Conservation (phyloP, 225 moss, liverwort and hornwort species). For the Bryum argenteum region DNA sequence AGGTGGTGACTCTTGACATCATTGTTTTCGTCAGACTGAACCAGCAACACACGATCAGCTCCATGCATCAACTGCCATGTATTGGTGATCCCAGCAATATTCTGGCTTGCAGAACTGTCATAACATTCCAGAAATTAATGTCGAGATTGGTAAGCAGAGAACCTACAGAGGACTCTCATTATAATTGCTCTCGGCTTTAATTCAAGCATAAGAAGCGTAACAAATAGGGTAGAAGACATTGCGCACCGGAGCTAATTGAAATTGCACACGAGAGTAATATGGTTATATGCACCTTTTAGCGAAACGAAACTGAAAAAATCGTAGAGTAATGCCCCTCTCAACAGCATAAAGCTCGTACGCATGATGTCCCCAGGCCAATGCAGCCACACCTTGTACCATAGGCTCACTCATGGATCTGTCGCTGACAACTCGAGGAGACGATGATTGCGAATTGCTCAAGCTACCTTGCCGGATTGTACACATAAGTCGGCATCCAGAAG, state of each 20-base stretch:
- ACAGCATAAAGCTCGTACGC: constrained; percentile 96
- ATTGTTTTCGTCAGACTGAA: constrained; percentile 94
- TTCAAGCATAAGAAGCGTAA: constrained; percentile 25
- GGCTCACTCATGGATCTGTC: constrained; percentile 94
- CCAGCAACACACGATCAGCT: constrained; percentile 92
- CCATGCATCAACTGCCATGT: constrained; percentile 97
- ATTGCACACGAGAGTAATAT: not conserved
- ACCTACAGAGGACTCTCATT: constrained; percentile 12
- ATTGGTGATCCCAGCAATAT: constrained; percentile 79
- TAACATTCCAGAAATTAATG: constrained; percentile 17
- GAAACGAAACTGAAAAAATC: constrained; percentile 91
- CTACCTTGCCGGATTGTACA: constrained; percentile 99
- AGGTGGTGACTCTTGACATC: constrained; percentile 91
- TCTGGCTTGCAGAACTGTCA: constrained; percentile 76
- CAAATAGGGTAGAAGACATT: constrained; percentile 8
- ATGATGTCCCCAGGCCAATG: constrained; percentile 88
- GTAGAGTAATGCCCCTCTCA: constrained; percentile 79
- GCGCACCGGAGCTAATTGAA: constrained; percentile 10
- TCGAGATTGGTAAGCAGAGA: not conserved
- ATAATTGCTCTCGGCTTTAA: constrained; percentile 7
- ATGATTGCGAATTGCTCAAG: constrained; percentile 89
- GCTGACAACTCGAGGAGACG: constrained; percentile 73
- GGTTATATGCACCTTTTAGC: constrained; percentile 70
- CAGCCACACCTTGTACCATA: constrained; percentile 93
- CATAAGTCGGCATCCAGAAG: constrained; percentile 98